Evolutionary conservation across 345 rosid genomes (phyloP).

Genomic region (Firmiana major): DNA sequence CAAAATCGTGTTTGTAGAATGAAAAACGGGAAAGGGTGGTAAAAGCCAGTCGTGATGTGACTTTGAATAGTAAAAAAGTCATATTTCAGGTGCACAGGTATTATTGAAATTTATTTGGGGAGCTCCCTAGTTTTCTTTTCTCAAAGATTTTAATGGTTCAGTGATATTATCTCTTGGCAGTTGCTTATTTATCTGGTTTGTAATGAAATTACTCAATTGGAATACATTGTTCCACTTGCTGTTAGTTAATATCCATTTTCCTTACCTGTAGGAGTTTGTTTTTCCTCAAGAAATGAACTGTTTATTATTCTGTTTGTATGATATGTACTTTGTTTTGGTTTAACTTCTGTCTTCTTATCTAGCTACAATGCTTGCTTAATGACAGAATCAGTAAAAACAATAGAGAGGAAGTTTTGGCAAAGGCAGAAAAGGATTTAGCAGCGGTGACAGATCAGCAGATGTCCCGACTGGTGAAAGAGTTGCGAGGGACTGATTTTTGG

Average conservation of each 20-base stretch:
- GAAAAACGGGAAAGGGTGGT: conserved; percentile 92
- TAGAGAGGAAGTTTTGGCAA: conserved; percentile 65
- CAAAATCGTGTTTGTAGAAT: conserved; percentile 41
- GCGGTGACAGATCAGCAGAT: conserved; percentile 57
- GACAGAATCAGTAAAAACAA: conserved; percentile 65
- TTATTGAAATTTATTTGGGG: neutral
- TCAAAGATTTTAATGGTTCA: too few relatives aligned
- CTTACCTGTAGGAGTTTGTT: neutral
- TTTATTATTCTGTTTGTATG: neutral
- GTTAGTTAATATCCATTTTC: neutral
- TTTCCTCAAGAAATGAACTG: neutral
- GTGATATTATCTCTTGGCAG: too few relatives aligned
- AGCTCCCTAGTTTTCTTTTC: neutral
- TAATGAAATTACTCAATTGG: neutral
- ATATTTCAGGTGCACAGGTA: conserved; percentile 98
- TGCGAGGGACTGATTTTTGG: conserved; percentile 90
- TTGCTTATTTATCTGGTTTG: neutral
- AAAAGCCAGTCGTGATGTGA: conserved; percentile 93
- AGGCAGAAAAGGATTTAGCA: conserved; percentile 81
- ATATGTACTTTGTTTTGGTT: neutral
- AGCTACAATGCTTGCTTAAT: conserved; percentile 9
- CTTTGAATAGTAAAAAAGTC: conserved; percentile 90
- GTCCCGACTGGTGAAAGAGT: conserved; percentile 66
- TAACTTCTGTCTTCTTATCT: neutral
- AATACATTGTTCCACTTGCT: neutral